Conservation (phyloP, 495 filamentous ascomycete species). For the Aspergillus carlsbadensis region DNA sequence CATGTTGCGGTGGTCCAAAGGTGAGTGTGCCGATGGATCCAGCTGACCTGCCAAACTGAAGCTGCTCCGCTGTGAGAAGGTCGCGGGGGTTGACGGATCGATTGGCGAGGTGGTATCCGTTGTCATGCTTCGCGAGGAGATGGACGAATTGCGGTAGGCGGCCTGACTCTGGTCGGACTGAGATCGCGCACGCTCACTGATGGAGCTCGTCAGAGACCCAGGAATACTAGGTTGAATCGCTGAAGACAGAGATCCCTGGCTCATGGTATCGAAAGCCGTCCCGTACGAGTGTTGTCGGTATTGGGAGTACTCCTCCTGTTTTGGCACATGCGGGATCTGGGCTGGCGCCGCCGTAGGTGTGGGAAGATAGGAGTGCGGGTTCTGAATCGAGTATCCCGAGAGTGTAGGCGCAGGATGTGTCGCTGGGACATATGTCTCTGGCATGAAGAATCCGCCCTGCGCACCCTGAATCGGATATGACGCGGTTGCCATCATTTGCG, state of each 20-base stretch:
- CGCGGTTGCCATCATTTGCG: conserved; percentile 38
- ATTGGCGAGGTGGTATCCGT: conserved; percentile 45
- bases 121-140: conserved; percentile 42
- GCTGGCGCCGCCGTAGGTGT: conserved; percentile 26
- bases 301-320: conserved; percentile 37
- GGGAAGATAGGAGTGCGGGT: conserved; percentile 40
- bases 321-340: conserved; percentile 25
- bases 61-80: conserved; percentile 38
- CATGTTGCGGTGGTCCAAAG: conserved; percentile 35
- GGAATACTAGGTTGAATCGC: conserved; percentile 36
- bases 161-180: conserved; percentile 42
- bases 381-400: conserved; percentile 35
- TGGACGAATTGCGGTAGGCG: conserved; percentile 44
- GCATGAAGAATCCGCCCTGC: conserved; percentile 42
- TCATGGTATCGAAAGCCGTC: conserved; percentile 36
- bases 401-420: conserved; percentile 41
- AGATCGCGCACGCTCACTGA: conserved; percentile 42
- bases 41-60: conserved; percentile 41
- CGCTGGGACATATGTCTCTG: conserved; percentile 28
- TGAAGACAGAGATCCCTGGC: conserved; percentile 36
- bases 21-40: conserved; percentile 26
- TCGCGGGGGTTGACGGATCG: conserved; percentile 39
- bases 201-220: conserved; percentile 29
- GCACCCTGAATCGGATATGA: conserved; percentile 37
- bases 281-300: conserved; percentile 37